A percentile compares a stretch with the other conserved stretches of the same genome.
These are phyloP conservation scores for Pulveroboletus sp. DNA, from an alignment of 768 basidiomycete genomes.

Conservation along the genomic window DNA sequence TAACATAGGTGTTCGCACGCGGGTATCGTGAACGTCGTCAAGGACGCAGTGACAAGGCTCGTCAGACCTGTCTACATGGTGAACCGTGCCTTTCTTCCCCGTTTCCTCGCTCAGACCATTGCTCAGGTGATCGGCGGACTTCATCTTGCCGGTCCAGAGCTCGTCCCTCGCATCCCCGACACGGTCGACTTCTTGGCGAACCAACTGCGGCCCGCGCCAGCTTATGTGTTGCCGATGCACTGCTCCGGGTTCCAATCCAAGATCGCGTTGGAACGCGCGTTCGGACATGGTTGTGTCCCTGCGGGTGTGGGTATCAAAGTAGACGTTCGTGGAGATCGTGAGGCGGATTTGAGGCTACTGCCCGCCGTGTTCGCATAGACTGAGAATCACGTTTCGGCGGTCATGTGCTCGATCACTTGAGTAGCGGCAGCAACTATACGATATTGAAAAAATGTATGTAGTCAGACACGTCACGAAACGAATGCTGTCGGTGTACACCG, in stretches of 20 bases:
- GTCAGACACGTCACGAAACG: not conserved
- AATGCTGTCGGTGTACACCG: constrained; percentile 4
- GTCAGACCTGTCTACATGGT: constrained; percentile 76
- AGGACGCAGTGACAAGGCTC: constrained; percentile 60
- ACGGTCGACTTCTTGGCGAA: constrained; percentile 69
- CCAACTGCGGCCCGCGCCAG: constrained; percentile 56
- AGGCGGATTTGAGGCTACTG: constrained; percentile 34
- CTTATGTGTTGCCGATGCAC: constrained; percentile 79
- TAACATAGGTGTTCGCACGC: constrained; percentile 62
- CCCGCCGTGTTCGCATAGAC: constrained; percentile 18
- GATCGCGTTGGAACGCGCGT: constrained; percentile 58
- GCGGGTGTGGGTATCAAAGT: constrained; percentile 71
- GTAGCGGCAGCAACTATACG: not conserved
- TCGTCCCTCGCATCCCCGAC: constrained; percentile 55
- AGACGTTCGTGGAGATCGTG: constrained; percentile 47
- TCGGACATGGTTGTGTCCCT: constrained; percentile 76
- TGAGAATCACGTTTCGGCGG: too few relatives aligned
- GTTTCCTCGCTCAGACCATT: not conserved
- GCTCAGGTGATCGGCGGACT: constrained; percentile 72
- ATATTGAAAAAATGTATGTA: not conserved
- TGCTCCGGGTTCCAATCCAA: constrained; percentile 80
- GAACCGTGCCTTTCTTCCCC: not conserved
- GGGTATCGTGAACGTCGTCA: constrained; percentile 80
- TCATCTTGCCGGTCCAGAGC: constrained; percentile 74
- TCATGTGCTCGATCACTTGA: constrained; percentile 7